phyloP scores from a whole-genome alignment of 2,329 filamentous ascomycete species.

The Dryadomyces sulphureus region DNA sequence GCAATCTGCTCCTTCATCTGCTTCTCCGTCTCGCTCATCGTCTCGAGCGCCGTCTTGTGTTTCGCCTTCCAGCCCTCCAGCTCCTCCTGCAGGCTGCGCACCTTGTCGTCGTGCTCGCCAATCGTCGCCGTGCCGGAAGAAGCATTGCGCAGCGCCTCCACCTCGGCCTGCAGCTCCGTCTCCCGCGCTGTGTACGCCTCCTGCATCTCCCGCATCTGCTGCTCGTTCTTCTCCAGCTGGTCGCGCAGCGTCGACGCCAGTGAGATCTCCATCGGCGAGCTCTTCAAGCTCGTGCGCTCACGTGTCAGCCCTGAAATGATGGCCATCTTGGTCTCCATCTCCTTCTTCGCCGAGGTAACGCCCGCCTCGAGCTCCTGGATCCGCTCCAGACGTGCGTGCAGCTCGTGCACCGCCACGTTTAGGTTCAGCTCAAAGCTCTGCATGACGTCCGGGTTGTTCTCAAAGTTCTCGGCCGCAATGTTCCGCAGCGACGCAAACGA shows the following conservation, averaged over 20 bases:
- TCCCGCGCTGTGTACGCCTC: conserved; percentile 61
- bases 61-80: conserved; percentile 61
- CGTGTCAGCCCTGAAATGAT: conserved; percentile 90
- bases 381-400: conserved; percentile 73
- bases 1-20: conserved; percentile 49
- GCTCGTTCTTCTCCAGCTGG: conserved; percentile 77
- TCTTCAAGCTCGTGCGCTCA: conserved; percentile 79
- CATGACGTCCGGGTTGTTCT: conserved; percentile 66
- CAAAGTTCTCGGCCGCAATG: conserved; percentile 76
- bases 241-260: conserved; percentile 77
- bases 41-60: conserved; percentile 55
- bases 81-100: conserved; percentile 55
- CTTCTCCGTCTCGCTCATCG: conserved; percentile 57
- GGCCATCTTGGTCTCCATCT: conserved; percentile 93
- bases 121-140: conserved; percentile 6
- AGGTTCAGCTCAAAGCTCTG: conserved; percentile 88
- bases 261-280: conserved; percentile 75
- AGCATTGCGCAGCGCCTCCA: conserved; percentile 47
- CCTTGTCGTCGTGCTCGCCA: conserved; percentile 34
- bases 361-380: conserved; percentile 84
- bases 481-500: conserved; percentile 83
- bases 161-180: conserved; percentile 55
- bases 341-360: conserved; percentile 69
- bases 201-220: conserved; percentile 59
- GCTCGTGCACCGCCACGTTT: conserved; percentile 82